Percentiles rank a stretch among this genome's conserved stretches.
These are phyloP conservation scores for Gonapodya prolifera DNA, from an alignment of 192 early-diverging fungal genomes.

Conservation along the genomic window DNA sequence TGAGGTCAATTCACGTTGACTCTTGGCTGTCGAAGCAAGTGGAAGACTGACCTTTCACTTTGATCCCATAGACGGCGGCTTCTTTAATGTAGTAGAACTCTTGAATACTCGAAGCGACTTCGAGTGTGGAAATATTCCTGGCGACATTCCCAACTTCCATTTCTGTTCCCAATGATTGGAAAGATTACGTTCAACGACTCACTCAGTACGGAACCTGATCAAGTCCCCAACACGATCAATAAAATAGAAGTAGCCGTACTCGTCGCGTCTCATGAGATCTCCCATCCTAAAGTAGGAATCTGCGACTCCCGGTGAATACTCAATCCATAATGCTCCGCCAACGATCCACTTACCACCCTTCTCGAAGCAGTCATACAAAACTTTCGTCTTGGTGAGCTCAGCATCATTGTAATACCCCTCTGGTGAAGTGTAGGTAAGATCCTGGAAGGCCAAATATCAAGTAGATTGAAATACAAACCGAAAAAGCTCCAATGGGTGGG, in stretches of 20 bases:
- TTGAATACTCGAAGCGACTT: not conserved
- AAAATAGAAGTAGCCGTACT: not conserved
- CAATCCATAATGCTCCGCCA: too few species aligned
- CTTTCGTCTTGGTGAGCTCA: not conserved
- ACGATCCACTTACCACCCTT: constrained; percentile 1
- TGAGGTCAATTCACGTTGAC: not conserved
- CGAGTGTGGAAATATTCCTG: not conserved
- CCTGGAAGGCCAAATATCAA: not conserved
- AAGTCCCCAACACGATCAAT: not conserved
- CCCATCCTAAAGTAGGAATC: not conserved
- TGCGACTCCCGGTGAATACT: too few species aligned
- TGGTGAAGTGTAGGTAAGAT: not conserved
- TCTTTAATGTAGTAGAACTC: not conserved
- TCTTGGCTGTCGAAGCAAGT: not conserved
- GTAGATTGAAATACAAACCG: not conserved
- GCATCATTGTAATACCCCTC: not conserved
- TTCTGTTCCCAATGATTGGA: too few species aligned
- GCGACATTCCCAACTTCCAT: too few species aligned
- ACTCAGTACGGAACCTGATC: not conserved
- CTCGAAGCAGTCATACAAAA: constrained; percentile 1
- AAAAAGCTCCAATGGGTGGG: not conserved
- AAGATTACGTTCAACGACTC: too few species aligned
- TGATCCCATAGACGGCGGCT: not conserved
- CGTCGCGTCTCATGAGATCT: not conserved
- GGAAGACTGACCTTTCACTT: not conserved